Conservation (phyloP, 1,284 basidiomycete species). For the Cutaneotrichosporon daszewskae region DNA sequence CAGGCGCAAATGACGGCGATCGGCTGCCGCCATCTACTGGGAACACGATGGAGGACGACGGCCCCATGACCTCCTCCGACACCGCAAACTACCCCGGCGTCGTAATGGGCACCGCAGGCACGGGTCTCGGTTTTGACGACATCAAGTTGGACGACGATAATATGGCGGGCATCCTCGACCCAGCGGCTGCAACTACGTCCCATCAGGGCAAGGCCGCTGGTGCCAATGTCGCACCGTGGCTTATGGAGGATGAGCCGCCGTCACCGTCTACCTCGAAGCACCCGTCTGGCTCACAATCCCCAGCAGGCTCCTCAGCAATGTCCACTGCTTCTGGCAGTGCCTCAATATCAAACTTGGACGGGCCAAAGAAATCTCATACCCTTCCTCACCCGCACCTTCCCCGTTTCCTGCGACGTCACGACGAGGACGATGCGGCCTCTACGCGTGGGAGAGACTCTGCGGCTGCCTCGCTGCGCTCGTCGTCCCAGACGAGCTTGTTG, state of each 20-base stretch:
- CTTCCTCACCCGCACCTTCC: too few relatives aligned
- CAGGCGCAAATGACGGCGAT: too few relatives aligned
- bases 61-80: too few relatives aligned
- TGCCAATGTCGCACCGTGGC: slow-evolving; percentile 44
- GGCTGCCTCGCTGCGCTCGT: slow-evolving; percentile 4
- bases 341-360: too few relatives aligned
- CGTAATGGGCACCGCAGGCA: slow-evolving; percentile 23
- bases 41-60: too few relatives aligned
- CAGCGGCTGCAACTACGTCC: slow-evolving; percentile 5
- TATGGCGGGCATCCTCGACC: slow-evolving; percentile 40
- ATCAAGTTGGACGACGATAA: slow-evolving; percentile 21
- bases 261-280: slow-evolving; percentile 8
- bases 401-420: too few relatives aligned
- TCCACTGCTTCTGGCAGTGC: too few relatives aligned
- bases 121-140: slow-evolving; percentile 25
- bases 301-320: background rate
- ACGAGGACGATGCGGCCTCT: slow-evolving; percentile 2
- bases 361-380: too few relatives aligned
- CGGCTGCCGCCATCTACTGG: too few relatives aligned
- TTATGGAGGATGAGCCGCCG: slow-evolving; percentile 28
- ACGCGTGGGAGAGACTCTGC: background rate
- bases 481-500: slow-evolving; percentile 7
- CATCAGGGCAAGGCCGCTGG: slow-evolving; percentile 12
- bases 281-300: background rate
- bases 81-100: slow-evolving; percentile 31